Percentiles rank a stretch among this genome's conserved stretches.
Conservation (phyloP, 352 stramenopile genomes). For the Thraustotheca clavata region DNA sequence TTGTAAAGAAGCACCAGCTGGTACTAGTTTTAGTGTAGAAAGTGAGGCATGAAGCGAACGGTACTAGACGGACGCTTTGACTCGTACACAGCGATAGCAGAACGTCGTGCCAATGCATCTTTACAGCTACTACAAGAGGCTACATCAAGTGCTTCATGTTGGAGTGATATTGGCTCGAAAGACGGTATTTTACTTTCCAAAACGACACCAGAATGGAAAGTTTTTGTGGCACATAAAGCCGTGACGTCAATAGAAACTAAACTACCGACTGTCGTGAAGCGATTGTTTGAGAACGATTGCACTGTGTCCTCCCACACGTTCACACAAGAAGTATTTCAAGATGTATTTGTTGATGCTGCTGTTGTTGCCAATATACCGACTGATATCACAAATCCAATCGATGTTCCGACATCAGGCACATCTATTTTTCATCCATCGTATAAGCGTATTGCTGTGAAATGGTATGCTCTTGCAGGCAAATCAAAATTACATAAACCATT, state of each 20-base stretch:
- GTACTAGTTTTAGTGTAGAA: too few relatives aligned
- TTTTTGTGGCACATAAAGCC: slow-evolving; percentile 75
- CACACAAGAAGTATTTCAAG: slow-evolving; percentile 66
- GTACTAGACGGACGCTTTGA: neutral
- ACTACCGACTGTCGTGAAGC: slow-evolving; percentile 77
- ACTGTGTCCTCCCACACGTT: slow-evolving; percentile 81
- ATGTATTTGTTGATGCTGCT: slow-evolving; percentile 76
- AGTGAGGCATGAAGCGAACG: neutral
- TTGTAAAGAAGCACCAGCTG: too few relatives aligned
- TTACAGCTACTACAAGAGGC: slow-evolving; percentile 13
- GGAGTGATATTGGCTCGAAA: slow-evolving; percentile 33
- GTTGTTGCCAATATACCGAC: slow-evolving; percentile 55
- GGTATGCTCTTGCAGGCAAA: slow-evolving; percentile 66
- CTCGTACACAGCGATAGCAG: slow-evolving; percentile 8
- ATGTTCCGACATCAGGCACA: neutral
- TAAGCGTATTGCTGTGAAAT: slow-evolving; percentile 85
- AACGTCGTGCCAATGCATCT: slow-evolving; percentile 11
- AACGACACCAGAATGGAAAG: slow-evolving; percentile 78
- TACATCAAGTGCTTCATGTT: neutral
- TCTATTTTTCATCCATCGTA: slow-evolving; percentile 63
- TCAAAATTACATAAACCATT: slow-evolving; percentile 74
- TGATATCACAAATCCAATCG: neutral
- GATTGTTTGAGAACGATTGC: slow-evolving; percentile 77
- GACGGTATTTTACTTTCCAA: slow-evolving; percentile 77
- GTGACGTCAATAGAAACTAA: slow-evolving; percentile 65